A percentile compares a stretch with the other conserved stretches of the same genome.
phyloP scores from a whole-genome alignment of 768 basidiomycete genomes.

The Naematelia encephala region DNA sequence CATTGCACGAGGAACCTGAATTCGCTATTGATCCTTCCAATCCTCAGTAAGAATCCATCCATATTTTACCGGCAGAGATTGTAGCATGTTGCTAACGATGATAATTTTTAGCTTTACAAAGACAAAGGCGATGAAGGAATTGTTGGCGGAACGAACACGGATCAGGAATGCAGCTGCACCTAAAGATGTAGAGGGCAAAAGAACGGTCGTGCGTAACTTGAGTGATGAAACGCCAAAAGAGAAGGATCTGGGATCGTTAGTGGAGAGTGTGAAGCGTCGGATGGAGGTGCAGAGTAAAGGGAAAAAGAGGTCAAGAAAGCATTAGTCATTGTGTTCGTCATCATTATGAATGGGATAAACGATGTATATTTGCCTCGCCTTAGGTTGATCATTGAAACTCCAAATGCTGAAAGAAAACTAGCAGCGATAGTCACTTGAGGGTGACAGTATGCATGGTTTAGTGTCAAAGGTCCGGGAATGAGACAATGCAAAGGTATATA shows the following conservation, averaged over 20 bases:
- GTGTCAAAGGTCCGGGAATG: too few species aligned
- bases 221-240: constrained; percentile 63
- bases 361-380: background rate
- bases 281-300: constrained; percentile 46
- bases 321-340: background rate
- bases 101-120: constrained; percentile 81
- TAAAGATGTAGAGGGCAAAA: constrained; percentile 8
- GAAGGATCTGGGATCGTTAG: constrained; percentile 62
- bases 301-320: constrained; percentile 10
- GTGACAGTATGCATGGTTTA: background rate
- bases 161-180: constrained; percentile 12
- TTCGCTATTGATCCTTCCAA: constrained; percentile 96
- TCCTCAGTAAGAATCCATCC: constrained; percentile 66
- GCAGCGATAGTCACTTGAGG: background rate
- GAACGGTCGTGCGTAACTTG: constrained; percentile 17
- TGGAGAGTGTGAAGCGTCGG: constrained; percentile 85
- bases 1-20: constrained; percentile 78
- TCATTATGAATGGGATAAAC: too few species aligned
- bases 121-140: constrained; percentile 81
- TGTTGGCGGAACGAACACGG: constrained; percentile 73
- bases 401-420: background rate
- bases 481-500: background rate
- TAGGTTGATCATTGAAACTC: background rate
- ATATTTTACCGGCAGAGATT: constrained; percentile 2
- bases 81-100: too few species aligned